A percentile compares a stretch with the other conserved stretches of the same genome.
Conservation (phyloP, 257 asterid genomes). For the Jacaranda mimosifolia region DNA sequence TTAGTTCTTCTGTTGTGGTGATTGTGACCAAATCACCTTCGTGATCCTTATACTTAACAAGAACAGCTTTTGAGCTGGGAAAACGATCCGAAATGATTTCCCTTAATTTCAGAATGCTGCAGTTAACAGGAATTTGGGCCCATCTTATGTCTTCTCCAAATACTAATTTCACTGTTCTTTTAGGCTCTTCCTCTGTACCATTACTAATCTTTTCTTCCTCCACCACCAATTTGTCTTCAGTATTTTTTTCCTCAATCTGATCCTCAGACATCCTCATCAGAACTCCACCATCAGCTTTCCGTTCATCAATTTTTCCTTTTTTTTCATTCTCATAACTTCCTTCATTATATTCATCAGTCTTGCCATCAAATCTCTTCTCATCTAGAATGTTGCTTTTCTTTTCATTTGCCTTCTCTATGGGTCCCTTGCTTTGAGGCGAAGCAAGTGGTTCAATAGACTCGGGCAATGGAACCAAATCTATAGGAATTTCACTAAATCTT, state of each 20-base stretch:
- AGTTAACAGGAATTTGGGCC: conserved; percentile 76
- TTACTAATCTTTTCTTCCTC: conserved; percentile 68
- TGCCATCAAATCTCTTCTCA: conserved; percentile 41
- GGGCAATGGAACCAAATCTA: conserved; percentile 57
- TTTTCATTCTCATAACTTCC: conserved; percentile 16
- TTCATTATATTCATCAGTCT: conserved; percentile 27
- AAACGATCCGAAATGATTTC: conserved; percentile 66
- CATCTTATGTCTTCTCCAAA: conserved; percentile 93
- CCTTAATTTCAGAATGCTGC: conserved; percentile 64
- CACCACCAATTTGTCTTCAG: conserved; percentile 65
- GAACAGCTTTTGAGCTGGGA: conserved; percentile 64
- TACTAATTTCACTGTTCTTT: conserved; percentile 68
- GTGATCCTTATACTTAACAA: conserved; percentile 79
- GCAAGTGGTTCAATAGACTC: conserved; percentile 54
- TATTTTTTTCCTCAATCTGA: conserved; percentile 37
- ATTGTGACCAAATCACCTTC: conserved; percentile 92
- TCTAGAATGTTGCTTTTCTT: conserved; percentile 44
- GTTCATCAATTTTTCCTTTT: conserved; percentile 27
- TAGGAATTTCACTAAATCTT: conserved; percentile 43
- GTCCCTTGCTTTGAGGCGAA: conserved; percentile 40
- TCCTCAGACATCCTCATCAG: conserved; percentile 24
- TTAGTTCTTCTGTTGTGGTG: conserved; percentile 74
- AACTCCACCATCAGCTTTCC: conserved; percentile 27
- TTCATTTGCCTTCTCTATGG: conserved; percentile 52
- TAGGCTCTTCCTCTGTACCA: conserved; percentile 52